A percentile compares a stretch with the other conserved stretches of the same genome.
Evolutionary conservation across 176 grass and related monocot genomes (phyloP).

Genomic region (Hordeum marinum): DNA sequence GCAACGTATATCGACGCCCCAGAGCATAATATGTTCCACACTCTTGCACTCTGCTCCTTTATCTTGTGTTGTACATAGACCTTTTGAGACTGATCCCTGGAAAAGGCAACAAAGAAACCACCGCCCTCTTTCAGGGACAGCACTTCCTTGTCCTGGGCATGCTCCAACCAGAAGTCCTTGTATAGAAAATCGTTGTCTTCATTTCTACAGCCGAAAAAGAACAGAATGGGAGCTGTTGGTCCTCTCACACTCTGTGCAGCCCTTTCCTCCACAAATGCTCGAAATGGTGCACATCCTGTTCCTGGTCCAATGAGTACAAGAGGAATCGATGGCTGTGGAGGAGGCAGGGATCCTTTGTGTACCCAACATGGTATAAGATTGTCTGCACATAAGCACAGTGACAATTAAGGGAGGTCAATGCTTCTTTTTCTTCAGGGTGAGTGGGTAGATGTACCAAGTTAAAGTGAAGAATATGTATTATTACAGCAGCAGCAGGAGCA

Average conservation of each 20-base stretch:
- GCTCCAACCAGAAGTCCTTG: conserved; percentile 74
- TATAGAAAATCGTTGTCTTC: conserved; percentile 73
- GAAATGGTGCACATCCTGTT: conserved; percentile 90
- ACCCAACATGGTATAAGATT: conserved; percentile 71
- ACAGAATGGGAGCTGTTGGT: conserved; percentile 55
- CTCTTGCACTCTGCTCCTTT: conserved; percentile 66
- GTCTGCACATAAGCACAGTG: conserved; percentile 41
- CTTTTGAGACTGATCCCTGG: conserved; percentile 81
- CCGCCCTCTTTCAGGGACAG: conserved; percentile 62
- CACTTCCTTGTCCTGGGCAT: conserved; percentile 61
- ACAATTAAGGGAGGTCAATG: not conserved
- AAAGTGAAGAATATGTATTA: not conserved
- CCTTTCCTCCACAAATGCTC: conserved; percentile 73
- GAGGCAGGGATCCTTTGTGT: conserved; percentile 52
- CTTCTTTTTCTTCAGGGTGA: not conserved
- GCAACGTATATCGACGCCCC: conserved; percentile 74
- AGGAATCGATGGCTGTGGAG: conserved; percentile 55
- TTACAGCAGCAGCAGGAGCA: not conserved
- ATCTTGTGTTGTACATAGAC: conserved; percentile 94
- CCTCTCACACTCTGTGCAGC: conserved; percentile 32
- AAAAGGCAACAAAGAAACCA: conserved; percentile 89
- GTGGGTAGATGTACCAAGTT: not conserved
- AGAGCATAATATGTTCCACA: conserved; percentile 60
- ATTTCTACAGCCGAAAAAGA: conserved; percentile 90
- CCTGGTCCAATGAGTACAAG: conserved; percentile 89